A percentile compares a stretch with the other conserved stretches of the same genome.
These are phyloP conservation scores for Misopates orontium DNA, from an alignment of 257 asterid species.

Conservation along the genomic window DNA sequence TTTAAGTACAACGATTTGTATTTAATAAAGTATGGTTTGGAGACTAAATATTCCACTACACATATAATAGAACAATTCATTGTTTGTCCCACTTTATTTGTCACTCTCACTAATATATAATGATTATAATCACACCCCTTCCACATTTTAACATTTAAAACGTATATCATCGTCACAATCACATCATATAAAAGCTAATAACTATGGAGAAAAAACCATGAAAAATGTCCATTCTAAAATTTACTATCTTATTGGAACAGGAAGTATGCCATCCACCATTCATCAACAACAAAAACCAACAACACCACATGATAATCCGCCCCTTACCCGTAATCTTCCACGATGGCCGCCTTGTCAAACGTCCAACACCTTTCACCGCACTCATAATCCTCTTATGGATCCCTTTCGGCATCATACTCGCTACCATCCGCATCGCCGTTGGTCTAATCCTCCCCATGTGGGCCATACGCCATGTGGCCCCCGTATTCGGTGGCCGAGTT, in stretches of 20 bases:
- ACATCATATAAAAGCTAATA: too few relatives aligned
- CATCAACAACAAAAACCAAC: conserved; percentile 21
- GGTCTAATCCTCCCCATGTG: conserved; percentile 64
- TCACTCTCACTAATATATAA: too few relatives aligned
- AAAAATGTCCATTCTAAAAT: not conserved
- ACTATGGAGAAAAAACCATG: not conserved
- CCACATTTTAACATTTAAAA: too few relatives aligned
- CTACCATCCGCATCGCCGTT: conserved; percentile 48
- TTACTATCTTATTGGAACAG: conserved; percentile 29
- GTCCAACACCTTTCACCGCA: conserved; percentile 73
- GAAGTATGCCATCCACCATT: conserved; percentile 44
- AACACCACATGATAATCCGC: conserved; percentile 34
- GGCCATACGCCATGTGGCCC: conserved; percentile 46
- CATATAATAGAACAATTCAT: too few relatives aligned
- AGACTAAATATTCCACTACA: too few relatives aligned
- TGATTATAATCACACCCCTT: too few relatives aligned
- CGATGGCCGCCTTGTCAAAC: conserved; percentile 78
- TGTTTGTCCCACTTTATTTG: too few relatives aligned
- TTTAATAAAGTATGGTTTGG: too few relatives aligned
- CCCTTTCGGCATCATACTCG: conserved; percentile 66
- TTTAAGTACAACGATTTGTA: not conserved
- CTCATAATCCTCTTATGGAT: conserved; percentile 70
- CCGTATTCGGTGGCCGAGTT: conserved; percentile 58
- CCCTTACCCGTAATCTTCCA: conserved; percentile 88
- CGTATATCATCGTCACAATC: too few relatives aligned